These are phyloP conservation scores for Colletotrichum chlorophyti DNA, from an alignment of 2,329 filamentous ascomycete species.

Conservation along the genomic window DNA sequence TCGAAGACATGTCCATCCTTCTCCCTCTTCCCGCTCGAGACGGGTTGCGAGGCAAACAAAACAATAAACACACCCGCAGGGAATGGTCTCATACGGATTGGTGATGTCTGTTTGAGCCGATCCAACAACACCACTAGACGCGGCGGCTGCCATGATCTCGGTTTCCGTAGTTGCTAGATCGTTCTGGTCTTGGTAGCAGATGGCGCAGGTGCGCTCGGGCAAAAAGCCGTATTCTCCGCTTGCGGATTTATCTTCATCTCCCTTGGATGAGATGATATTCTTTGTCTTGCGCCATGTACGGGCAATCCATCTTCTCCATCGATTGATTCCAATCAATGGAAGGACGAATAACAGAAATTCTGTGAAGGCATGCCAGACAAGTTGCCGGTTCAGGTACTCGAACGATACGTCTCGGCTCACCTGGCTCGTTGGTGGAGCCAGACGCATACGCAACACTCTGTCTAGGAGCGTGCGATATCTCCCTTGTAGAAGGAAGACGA, in stretches of 20 bases:
- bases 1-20: slow-evolving; percentile 90
- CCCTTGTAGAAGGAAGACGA: slow-evolving; percentile 90
- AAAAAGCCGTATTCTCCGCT: slow-evolving; percentile 83
- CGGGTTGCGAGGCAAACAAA: slow-evolving; percentile 93
- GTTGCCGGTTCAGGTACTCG: slow-evolving; percentile 95
- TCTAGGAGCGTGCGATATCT: slow-evolving; percentile 91
- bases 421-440: slow-evolving; percentile 84
- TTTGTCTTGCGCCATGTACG: slow-evolving; percentile 86
- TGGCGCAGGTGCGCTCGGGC: slow-evolving; percentile 92
- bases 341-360: slow-evolving; percentile 97
- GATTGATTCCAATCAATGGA: slow-evolving; percentile 92
- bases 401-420: slow-evolving; percentile 93
- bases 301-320: slow-evolving; percentile 90
- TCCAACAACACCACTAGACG: slow-evolving; percentile 80
- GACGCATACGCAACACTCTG: slow-evolving; percentile 80
- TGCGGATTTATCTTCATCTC: slow-evolving; percentile 55
- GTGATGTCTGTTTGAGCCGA: slow-evolving; percentile 93
- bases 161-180: slow-evolving; percentile 72
- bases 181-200: slow-evolving; percentile 96
- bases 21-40: slow-evolving; percentile 90
- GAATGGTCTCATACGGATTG: slow-evolving; percentile 91
- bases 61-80: slow-evolving; percentile 93
- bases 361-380: slow-evolving; percentile 99
- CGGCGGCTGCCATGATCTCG: slow-evolving; percentile 75
- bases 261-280: slow-evolving; percentile 61